Percentiles rank a stretch among this genome's conserved stretches.
phyloP scores from a whole-genome alignment of 1,139 yeast genomes.

The Diutina scorzettiae region DNA sequence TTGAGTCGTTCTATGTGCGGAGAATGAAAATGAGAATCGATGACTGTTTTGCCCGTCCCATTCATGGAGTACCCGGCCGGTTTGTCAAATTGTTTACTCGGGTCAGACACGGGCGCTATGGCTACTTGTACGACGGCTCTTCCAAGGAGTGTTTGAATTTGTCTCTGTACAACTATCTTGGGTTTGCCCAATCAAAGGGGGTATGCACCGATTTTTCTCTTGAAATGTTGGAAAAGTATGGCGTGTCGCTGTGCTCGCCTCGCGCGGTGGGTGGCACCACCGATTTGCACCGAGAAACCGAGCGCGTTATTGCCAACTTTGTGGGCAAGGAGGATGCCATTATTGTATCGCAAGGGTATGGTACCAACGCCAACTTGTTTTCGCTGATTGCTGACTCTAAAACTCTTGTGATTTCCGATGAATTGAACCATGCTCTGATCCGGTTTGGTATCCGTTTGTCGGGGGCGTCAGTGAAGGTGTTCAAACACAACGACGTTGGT shows the following conservation, averaged over 20 bases:
- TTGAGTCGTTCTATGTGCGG: slow-evolving; percentile 87
- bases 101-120: slow-evolving; percentile 37
- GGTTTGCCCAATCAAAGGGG: slow-evolving; percentile 94
- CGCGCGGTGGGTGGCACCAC: slow-evolving; percentile 66
- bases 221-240: slow-evolving; percentile 49
- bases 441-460: slow-evolving; percentile 90
- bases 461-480: slow-evolving; percentile 88
- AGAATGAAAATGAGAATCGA: slow-evolving; percentile 83
- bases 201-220: slow-evolving; percentile 77
- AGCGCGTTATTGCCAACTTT: slow-evolving; percentile 66
- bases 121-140: slow-evolving; percentile 60
- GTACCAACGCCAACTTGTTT: slow-evolving; percentile 89
- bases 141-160: slow-evolving; percentile 71
- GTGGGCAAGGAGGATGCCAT: slow-evolving; percentile 87
- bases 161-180: slow-evolving; percentile 86
- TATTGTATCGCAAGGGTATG: slow-evolving; percentile 88
- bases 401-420: slow-evolving; percentile 87
- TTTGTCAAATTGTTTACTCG: slow-evolving; percentile 74
- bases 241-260: slow-evolving; percentile 72
- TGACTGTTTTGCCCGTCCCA: slow-evolving; percentile 92
- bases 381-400: slow-evolving; percentile 74
- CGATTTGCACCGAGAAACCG: slow-evolving; percentile 66
- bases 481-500: slow-evolving; percentile 84
- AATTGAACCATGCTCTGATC: slow-evolving; percentile 89
- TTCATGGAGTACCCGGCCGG: slow-evolving; percentile 96